Conservation (phyloP, 495 filamentous ascomycete species). For the Neurospora pannonica region DNA sequence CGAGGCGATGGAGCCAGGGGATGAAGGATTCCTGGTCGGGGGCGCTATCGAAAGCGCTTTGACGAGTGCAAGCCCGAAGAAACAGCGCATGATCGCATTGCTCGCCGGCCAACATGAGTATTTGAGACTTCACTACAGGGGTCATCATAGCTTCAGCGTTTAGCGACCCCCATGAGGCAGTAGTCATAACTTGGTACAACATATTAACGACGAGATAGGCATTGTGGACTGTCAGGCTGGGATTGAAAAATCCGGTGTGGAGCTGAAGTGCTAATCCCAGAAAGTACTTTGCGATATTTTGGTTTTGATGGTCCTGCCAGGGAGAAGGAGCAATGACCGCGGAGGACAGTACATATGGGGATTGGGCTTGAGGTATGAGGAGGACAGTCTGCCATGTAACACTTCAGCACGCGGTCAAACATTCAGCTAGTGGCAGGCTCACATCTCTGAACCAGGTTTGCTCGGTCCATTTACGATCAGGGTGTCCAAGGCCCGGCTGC, state of each 20-base stretch:
- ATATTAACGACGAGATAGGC: background rate
- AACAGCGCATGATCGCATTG: background rate
- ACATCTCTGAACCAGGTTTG: background rate
- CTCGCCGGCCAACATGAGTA: background rate
- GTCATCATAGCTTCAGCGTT: background rate
- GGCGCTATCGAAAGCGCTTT: background rate
- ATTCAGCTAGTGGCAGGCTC: background rate
- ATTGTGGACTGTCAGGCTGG: background rate
- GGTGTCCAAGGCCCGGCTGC: background rate
- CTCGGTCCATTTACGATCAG: background rate
- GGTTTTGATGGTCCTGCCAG: background rate
- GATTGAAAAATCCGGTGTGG: background rate
- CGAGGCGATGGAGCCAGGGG: background rate
- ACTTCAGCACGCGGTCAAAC: background rate
- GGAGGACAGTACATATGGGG: background rate
- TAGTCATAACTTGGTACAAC: background rate
- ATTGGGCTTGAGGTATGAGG: background rate
- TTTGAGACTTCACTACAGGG: background rate
- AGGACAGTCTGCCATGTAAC: background rate
- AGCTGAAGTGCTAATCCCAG: background rate
- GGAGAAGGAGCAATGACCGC: background rate
- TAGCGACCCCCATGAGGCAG: background rate
- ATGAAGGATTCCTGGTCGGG: background rate
- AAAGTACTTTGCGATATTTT: background rate
- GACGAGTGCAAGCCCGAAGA: background rate